These are phyloP conservation scores for Venturia carpophila DNA, from an alignment of 2,329 filamentous ascomycete species.

Conservation along the genomic window DNA sequence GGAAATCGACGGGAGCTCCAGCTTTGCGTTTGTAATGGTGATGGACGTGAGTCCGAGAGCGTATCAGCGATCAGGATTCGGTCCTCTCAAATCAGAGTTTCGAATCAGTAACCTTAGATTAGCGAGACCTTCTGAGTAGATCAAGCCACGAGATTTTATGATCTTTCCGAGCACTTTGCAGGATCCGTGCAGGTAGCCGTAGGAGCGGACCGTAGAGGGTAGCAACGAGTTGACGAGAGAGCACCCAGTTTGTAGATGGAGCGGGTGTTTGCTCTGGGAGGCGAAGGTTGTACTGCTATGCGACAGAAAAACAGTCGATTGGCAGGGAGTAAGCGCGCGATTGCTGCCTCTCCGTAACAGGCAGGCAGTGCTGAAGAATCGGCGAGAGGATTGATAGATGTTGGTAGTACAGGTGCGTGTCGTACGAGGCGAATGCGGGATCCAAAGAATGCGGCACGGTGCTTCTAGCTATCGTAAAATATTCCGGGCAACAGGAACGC, in stretches of 20 bases:
- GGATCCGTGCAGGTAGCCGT: constrained; percentile 13
- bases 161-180: constrained; percentile 12
- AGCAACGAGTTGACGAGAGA: not conserved
- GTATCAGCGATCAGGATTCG: constrained; percentile 4
- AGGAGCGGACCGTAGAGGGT: not conserved
- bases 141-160: constrained; percentile 12
- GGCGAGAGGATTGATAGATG: not conserved
- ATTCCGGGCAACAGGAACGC: constrained; percentile 16
- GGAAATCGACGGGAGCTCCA: constrained; percentile 85
- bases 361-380: not conserved
- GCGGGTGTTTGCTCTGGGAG: constrained; percentile 11
- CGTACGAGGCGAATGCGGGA: constrained; percentile 7
- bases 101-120: constrained; percentile 7
- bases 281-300: constrained; percentile 1
- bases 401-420: constrained; percentile 4
- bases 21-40: constrained; percentile 63
- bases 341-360: constrained; percentile 2
- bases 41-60: constrained; percentile 17
- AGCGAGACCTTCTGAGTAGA: not conserved
- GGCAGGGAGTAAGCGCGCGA: constrained; percentile 13
- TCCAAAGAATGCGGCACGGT: constrained; percentile 12
- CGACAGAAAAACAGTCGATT: not conserved
- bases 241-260: not conserved
- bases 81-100: not conserved
- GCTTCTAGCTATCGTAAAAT: constrained; percentile 2